phyloP scores from a whole-genome alignment of 2,329 filamentous ascomycete genomes.

The Alternaria rosae region DNA sequence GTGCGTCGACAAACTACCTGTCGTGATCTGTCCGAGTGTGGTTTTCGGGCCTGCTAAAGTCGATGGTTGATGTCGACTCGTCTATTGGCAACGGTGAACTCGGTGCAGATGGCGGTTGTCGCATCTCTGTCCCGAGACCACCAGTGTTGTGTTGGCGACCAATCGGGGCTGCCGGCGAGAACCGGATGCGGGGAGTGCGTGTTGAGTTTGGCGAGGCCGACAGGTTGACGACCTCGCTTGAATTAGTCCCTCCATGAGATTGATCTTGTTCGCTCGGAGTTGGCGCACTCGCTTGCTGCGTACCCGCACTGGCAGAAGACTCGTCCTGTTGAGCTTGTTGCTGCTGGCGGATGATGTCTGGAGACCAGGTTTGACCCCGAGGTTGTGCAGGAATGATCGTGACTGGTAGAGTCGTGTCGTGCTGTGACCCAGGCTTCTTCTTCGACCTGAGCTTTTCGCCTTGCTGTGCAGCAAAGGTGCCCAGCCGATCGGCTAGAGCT shows the following conservation, averaged over 20 bases:
- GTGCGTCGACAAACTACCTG: slow-evolving; percentile 27
- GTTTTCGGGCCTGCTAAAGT: slow-evolving; percentile 14
- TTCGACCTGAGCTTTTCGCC: slow-evolving; percentile 54
- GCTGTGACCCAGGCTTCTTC: slow-evolving; percentile 41
- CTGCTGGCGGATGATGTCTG: slow-evolving; percentile 44
- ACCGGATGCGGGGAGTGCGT: slow-evolving; percentile 33
- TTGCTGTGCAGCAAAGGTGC: slow-evolving; percentile 59
- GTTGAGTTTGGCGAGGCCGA: slow-evolving; percentile 21
- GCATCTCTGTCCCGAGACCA: slow-evolving; percentile 26
- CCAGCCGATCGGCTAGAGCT: slow-evolving; percentile 55
- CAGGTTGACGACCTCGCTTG: slow-evolving; percentile 18
- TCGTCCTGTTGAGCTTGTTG: slow-evolving; percentile 31
- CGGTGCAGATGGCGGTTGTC: not conserved
- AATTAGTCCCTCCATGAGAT: slow-evolving; percentile 14
- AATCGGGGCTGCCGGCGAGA: slow-evolving; percentile 27
- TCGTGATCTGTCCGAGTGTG: slow-evolving; percentile 38
- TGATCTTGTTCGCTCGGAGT: slow-evolving; percentile 26
- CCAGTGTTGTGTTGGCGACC: slow-evolving; percentile 18
- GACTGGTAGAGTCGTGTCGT: slow-evolving; percentile 59
- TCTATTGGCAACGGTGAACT: slow-evolving; percentile 4
- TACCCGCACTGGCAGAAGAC: slow-evolving; percentile 16
- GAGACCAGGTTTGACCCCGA: slow-evolving; percentile 63
- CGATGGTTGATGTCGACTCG: slow-evolving; percentile 7
- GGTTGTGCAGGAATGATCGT: slow-evolving; percentile 68
- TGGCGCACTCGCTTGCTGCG: slow-evolving; percentile 27